These are phyloP conservation scores for Ettlia oleoabundans DNA, from an alignment of 139 green algal species.

Conservation along the genomic window DNA sequence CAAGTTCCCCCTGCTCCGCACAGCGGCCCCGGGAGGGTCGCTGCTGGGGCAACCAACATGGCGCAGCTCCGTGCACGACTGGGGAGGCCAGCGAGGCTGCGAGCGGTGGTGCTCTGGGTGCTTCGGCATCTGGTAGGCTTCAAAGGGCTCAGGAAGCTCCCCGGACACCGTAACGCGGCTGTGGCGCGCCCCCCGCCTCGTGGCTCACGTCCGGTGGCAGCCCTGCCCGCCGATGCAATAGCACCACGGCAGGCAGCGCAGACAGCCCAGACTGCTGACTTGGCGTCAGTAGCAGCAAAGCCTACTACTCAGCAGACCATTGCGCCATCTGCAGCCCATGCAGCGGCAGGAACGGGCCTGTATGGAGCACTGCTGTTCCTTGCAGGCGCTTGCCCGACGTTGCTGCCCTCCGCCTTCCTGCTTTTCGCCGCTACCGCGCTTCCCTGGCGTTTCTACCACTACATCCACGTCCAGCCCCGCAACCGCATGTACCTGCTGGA, in stretches of 20 bases:
- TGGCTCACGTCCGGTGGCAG: background rate
- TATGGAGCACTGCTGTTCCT: constrained; percentile 52
- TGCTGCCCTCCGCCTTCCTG: constrained; percentile 54
- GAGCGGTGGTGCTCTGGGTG: background rate
- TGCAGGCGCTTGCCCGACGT: background rate
- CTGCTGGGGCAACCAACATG: too few relatives aligned
- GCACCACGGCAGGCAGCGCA: background rate
- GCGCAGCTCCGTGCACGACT: background rate
- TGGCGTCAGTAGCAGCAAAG: background rate
- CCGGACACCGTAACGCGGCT: too few relatives aligned
- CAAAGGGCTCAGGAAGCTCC: background rate
- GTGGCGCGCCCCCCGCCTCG: too few relatives aligned
- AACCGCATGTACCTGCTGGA: constrained; percentile 60
- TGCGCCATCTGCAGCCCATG: background rate
- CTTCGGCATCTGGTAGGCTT: background rate
- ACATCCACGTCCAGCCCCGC: constrained; percentile 31
- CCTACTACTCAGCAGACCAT: background rate
- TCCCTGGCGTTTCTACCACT: constrained; percentile 50
- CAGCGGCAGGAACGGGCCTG: background rate
- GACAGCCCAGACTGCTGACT: background rate
- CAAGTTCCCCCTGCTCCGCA: too few relatives aligned
- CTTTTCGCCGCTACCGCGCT: constrained; percentile 48
- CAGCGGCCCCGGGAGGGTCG: too few relatives aligned
- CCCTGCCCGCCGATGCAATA: background rate
- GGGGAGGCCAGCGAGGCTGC: too few relatives aligned